Percentiles rank a stretch among this genome's conserved stretches.
These are phyloP conservation scores for Neocucurbitaria cava DNA, from an alignment of 2,329 filamentous ascomycete species.

Conservation along the genomic window DNA sequence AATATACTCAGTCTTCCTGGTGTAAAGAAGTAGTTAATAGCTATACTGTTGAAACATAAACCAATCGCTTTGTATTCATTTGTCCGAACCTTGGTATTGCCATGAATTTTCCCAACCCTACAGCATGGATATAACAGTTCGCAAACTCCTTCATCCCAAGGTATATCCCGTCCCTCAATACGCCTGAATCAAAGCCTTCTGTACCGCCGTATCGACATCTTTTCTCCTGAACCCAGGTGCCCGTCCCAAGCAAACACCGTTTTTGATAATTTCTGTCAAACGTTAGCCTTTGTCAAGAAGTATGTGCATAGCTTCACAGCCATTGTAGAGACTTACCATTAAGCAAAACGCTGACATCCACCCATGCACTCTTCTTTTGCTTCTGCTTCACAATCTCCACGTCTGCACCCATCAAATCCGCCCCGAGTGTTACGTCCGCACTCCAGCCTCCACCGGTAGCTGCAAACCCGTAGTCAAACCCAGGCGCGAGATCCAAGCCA, in stretches of 20 bases:
- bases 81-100: not conserved
- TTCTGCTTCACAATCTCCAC: conserved; percentile 29
- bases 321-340: conserved; percentile 46
- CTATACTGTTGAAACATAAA: not conserved
- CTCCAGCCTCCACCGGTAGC: conserved; percentile 12
- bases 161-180: conserved; percentile 11
- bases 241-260: conserved; percentile 53
- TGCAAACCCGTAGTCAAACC: conserved; percentile 28
- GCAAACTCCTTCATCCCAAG: not conserved
- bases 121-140: not conserved
- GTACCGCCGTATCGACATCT: conserved; percentile 53
- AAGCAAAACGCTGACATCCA: conserved; percentile 54
- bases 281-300: conserved; percentile 27
- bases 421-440: conserved; percentile 19
- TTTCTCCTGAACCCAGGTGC: conserved; percentile 53
- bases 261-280: conserved; percentile 43
- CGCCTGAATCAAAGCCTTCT: conserved; percentile 39
- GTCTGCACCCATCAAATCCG: conserved; percentile 26
- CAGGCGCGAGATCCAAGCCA: conserved; percentile 43
- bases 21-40: not conserved
- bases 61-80: not conserved
- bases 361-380: conserved; percentile 47
- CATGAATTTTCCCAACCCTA: not conserved
- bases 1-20: no score
- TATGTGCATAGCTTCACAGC: not conserved